phyloP scores from a whole-genome alignment of 129 eudicot genomes.

The Flaveria sonorensis region DNA sequence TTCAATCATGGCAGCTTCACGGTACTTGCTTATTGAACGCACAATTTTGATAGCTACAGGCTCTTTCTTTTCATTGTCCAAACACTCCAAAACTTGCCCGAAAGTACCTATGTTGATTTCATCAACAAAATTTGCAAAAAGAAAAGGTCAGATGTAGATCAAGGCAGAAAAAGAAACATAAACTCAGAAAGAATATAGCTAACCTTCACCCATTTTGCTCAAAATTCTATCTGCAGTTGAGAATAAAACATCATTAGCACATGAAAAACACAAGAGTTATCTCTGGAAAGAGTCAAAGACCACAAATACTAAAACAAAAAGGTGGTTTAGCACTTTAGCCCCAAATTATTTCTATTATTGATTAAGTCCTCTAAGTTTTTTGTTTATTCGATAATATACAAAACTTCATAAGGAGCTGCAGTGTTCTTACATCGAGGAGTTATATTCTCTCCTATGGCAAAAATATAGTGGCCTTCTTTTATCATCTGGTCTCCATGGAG shows the following conservation, averaged over 20 bases:
- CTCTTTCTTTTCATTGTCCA: conserved; percentile 81
- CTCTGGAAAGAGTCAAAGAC: neutral
- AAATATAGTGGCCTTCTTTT: conserved; percentile 84
- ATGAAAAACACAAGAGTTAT: neutral
- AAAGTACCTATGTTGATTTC: conserved; percentile 60
- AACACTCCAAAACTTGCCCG: conserved; percentile 83
- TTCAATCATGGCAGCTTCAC: conserved; percentile 93
- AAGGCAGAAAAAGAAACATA: neutral
- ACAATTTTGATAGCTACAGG: conserved; percentile 83
- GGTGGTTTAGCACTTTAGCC: neutral
- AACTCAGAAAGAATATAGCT: conserved; percentile 28
- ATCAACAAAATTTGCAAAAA: neutral
- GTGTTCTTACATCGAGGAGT: conserved; percentile 72
- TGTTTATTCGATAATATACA: neutral
- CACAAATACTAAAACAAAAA: neutral
- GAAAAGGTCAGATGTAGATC: neutral
- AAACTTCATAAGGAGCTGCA: neutral
- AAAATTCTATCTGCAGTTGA: conserved; percentile 66
- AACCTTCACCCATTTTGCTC: conserved; percentile 95
- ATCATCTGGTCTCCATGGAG: conserved; percentile 88
- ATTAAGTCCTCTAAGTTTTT: neutral
- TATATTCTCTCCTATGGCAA: conserved; percentile 71
- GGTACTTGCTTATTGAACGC: conserved; percentile 74
- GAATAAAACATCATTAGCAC: conserved; percentile 20
- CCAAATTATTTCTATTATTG: neutral